phyloP scores from a whole-genome alignment of 2,329 filamentous ascomycete species.

The Endothia cerciana region DNA sequence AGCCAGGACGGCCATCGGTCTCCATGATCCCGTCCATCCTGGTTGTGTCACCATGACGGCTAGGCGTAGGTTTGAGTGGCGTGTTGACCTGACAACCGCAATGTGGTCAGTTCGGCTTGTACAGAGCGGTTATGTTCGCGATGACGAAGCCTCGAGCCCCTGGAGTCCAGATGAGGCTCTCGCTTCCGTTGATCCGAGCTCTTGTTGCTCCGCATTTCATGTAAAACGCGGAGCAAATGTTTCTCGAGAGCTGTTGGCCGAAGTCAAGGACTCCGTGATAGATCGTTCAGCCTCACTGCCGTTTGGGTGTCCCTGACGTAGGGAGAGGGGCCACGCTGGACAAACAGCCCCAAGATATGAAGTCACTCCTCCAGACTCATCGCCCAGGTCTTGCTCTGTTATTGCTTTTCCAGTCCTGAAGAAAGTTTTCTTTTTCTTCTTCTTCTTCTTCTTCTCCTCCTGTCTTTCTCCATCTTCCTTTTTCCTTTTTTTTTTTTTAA shows the following conservation, averaged over 20 bases:
- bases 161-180: neutral
- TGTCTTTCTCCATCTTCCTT: too few species aligned
- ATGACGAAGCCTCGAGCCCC: conserved; percentile 3
- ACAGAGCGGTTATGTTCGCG: neutral
- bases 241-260: conserved; percentile 5
- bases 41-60: too few species aligned
- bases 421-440: neutral
- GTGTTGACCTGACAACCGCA: neutral
- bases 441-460: neutral
- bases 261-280: conserved; percentile 8
- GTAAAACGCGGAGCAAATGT: neutral
- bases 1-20: neutral
- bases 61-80: neutral
- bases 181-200: neutral
- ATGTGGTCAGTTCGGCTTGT: neutral
- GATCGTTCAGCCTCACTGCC: conserved; percentile 11
- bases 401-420: neutral
- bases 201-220: neutral
- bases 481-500: too few species aligned
- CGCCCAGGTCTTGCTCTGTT: neutral
- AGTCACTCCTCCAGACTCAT: neutral
- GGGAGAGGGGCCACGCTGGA: conserved; percentile 1
- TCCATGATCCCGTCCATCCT: too few species aligned
- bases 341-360: neutral
- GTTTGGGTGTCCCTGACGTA: conserved; percentile 12